A percentile compares a stretch with the other conserved stretches of the same genome.
phyloP scores from a whole-genome alignment of 305 asterid species.

The Lippia alba region DNA sequence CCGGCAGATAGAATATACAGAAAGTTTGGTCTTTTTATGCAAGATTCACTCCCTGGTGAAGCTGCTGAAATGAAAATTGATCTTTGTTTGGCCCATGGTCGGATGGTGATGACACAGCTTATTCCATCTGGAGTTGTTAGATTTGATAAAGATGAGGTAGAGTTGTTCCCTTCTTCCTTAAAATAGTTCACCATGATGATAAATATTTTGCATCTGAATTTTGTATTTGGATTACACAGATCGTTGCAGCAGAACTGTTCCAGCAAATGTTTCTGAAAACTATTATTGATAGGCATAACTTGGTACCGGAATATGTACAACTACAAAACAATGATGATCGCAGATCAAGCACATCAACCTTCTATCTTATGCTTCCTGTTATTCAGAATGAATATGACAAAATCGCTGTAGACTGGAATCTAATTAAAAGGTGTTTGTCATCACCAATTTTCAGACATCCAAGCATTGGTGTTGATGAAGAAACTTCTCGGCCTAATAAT shows the following conservation, averaged over 20 bases:
- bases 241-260: slow-evolving; percentile 75
- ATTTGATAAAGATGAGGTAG: slow-evolving; percentile 75
- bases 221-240: slow-evolving; percentile 51
- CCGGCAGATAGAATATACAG: slow-evolving; percentile 83
- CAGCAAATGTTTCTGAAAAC: slow-evolving; percentile 80
- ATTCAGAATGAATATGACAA: slow-evolving; percentile 45
- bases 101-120: slow-evolving; percentile 78
- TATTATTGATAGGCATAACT: slow-evolving; percentile 78
- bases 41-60: slow-evolving; percentile 83
- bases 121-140: slow-evolving; percentile 66
- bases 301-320: slow-evolving; percentile 64
- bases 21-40: slow-evolving; percentile 81
- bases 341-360: slow-evolving; percentile 60
- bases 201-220: slow-evolving; percentile 34
- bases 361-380: slow-evolving; percentile 85
- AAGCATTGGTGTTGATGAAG: slow-evolving; percentile 38
- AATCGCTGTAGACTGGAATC: slow-evolving; percentile 83
- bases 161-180: slow-evolving; percentile 31
- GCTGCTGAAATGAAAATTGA: slow-evolving; percentile 85
- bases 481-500: slow-evolving; percentile 42
- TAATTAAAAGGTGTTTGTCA: slow-evolving; percentile 76
- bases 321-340: slow-evolving; percentile 51
- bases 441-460: slow-evolving; percentile 76
- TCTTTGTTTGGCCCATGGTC: slow-evolving; percentile 86
- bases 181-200: slow-evolving; percentile 25